Evolutionary conservation across 257 asterid genomes (phyloP), one percentile per base, ranked within the genome.

Genomic region (Primulina tabacum): DNA sequence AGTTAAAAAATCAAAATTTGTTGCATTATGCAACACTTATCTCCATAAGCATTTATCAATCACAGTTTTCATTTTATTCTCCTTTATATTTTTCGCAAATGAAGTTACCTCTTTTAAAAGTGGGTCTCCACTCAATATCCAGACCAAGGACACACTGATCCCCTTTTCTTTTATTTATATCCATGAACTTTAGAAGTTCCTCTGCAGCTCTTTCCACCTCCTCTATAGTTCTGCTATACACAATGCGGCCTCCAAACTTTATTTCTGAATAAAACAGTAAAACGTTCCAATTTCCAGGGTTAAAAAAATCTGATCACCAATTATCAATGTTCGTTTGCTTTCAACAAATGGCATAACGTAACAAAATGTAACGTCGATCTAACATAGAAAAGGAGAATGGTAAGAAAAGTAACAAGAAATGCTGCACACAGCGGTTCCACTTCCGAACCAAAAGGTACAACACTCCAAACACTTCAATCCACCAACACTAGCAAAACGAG

Each of bases 101-200:
- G 60, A 53, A 69, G 40, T 35, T 56, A 92, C 98, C 98, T 83
- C 79, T 84, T 77, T 69, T 84, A 73, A 92, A 89, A 64, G 85
- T 72, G 78, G 98, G 97, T 77, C 77, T 88, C 98, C 98, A 92
- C 82, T 92, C 98, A 38, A 92, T 83, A 73, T 92, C 98, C 79
- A 90, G 87, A 74, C 98, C 98, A 71, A 92, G 95, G 67, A 85
- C 75, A 77, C 87, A 88, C 26, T 72, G 71, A 24, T 82, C 87
- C 43, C 82, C 92, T 30, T 73, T 67, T 55, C 82, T 84, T 79
- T 70, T 88, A 81, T 83, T 84, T 53, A 81, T 83, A 82, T 86
- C 90, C 61, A 85, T 83, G 77, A 92, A 86, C 37, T 81, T 78
- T 52, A 90, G 79, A 79, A 92, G 95, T 82, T 87, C 95, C 65